Base-by-base conservation (phyloP, 1,139 yeast genomes). In the Protomyces pachydermus region DNA sequence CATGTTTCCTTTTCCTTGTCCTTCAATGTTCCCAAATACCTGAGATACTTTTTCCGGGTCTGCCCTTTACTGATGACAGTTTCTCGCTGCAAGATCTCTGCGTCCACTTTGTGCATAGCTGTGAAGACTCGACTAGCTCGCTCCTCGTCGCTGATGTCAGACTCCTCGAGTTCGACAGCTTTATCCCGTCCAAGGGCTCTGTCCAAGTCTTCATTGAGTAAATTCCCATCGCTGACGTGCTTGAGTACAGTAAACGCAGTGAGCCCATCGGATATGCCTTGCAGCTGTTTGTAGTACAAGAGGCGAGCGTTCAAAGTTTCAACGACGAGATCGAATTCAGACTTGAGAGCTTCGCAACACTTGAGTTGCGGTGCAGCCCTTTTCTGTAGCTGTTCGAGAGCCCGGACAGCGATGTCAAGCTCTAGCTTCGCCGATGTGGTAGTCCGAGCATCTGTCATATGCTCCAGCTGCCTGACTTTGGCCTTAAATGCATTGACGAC, bases 261-360 rank as follows among this genome's bases (percentile, higher is more conserved):
- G 18, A 90, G 91, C 60, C 85, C 85, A 74, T 93, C 98, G 0
- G 97, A 90, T 39, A 91, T 81, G 64, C 81, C 86, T 74, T 93
- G 98, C 55, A 93, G 79, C 68, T 89, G 93, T 69, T 85, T 84
- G 75, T 85, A 93, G 73, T 91, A 93, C 55, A 82, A 89, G 56
- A 91, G 81, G 66, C 95, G 83, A 5, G 86, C 78, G 74, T 93
- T 93, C 67, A 88, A 79, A 52, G 76, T 76, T 35, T 81, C 79
- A 60, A 83, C 78, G 14, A 42, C 23, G 12, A 18, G 23, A 18
- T 42, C 48, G 12, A 42, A 18, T 20, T 83, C 75, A 65, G 82
- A 64, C 12, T 72, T 66, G 78, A 69, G n/a, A 75, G 66, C 57
- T 42, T 67, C 66, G 48, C 48, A 42, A 20, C 48, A 42, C 20